Evolutionary conservation across 805 yeast species (phyloP).

Genomic region (Ogataea corticis): DNA sequence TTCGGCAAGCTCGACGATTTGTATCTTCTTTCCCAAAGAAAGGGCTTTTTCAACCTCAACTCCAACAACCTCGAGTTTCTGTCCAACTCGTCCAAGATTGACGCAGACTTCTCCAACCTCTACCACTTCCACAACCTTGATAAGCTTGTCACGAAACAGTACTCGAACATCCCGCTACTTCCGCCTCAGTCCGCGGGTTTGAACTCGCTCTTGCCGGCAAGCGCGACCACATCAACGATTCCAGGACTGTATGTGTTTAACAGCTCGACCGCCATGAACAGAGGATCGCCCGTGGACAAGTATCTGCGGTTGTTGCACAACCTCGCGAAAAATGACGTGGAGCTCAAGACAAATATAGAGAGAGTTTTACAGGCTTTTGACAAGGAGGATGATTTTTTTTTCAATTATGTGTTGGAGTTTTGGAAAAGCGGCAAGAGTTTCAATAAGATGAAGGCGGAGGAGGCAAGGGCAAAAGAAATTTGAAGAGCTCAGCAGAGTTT

Average conservation of each 20-base stretch:
- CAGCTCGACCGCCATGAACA: conserved; percentile 11
- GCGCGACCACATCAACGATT: conserved; percentile 11
- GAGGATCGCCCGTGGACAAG: conserved; percentile 29
- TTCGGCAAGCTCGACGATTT: conserved; percentile 33
- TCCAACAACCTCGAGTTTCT: conserved; percentile 33
- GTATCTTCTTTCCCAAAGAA: conserved; percentile 33
- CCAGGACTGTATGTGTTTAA: conserved; percentile 22
- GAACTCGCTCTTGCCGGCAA: conserved; percentile 3
- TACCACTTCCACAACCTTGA: conserved; percentile 31
- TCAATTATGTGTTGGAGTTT: conserved; percentile 34
- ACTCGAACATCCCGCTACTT: conserved; percentile 23
- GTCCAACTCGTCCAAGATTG: conserved; percentile 29
- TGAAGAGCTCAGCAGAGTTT: too few species aligned
- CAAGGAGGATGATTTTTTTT: conserved; percentile 35
- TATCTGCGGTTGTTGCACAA: conserved; percentile 28
- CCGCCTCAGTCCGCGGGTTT: conserved; percentile 17
- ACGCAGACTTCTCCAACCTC: conserved; percentile 25
- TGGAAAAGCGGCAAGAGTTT: conserved; percentile 35
- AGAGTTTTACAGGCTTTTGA: conserved; percentile 31
- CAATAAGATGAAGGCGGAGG: conserved; percentile 27
- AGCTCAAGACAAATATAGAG: conserved; percentile 29
- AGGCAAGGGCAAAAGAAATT: too few species aligned
- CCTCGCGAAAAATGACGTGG: conserved; percentile 35
- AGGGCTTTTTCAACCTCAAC: conserved; percentile 33
- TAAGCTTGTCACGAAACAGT: conserved; percentile 27